Evolutionary conservation across 1,139 yeast species (phyloP), one percentile per base, ranked within the genome.

Genomic region (Kazachstania sp.): DNA sequence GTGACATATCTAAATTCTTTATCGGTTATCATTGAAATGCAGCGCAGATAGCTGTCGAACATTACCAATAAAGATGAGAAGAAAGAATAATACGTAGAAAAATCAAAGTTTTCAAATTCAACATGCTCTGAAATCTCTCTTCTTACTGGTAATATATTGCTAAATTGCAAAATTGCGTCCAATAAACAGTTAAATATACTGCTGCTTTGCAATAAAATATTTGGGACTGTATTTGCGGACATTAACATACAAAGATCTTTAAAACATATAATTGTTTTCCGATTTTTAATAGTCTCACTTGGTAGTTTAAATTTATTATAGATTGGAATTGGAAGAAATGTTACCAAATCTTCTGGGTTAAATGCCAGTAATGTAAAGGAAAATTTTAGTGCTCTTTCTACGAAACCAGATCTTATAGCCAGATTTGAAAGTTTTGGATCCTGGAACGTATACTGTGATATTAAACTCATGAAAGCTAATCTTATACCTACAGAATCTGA

Each of bases 391-490:
- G 60, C 48, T 38, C 65, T 49, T 44, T 61, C 61, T 18, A 63
- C 57, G 35, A 63, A 61, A 1, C 90, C 92, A 59, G 81, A 86
- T 41, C 72, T 69, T 2, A 83, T 75, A 20, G 87, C 78, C 43
- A 80, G 70, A 1, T 90, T 75, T 1, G 96, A 86, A 54, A 83
- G 82, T 0, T 83, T 71, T 0, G 95, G 92, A 44, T 94, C 83
- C 1, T 95, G 87, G 61, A 88, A 88, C 12, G 90, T 69, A 62
- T 92, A 97, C 1, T 95, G 85, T 0, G 96, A 84, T 19, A 92
- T 61, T 8, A 81, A 74, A 35, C 83, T 73, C 78, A 88, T 79
- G 20, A 87, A 73, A 37, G 88, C 84, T 52, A 78, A 72, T 56
- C 90, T 96, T 0, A 95, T 94, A 51, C 88, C 97, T 42, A 90